Base-by-base conservation (phyloP, 2,329 filamentous ascomycete genomes). In the Metarhizium rileyi region DNA sequence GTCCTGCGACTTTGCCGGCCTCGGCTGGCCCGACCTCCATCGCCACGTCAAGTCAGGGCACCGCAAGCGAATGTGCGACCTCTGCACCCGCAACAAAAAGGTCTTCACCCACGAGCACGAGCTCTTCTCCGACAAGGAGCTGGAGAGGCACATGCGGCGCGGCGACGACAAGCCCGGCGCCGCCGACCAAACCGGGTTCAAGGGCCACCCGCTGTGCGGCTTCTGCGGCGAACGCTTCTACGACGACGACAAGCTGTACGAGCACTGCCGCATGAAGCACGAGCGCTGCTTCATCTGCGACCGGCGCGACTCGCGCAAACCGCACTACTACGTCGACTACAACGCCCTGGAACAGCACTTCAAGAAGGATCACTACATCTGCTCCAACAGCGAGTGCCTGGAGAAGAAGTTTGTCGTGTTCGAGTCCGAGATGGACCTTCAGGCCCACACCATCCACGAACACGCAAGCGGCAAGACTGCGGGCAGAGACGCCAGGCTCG, bases 351-450 rank as follows among this genome's bases (percentile, higher is more conserved):
- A 95, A 62, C 72, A 82, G 35, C 93, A 98, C 67, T 97, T 97
- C 64, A 78, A 80, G 54, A 84, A 84, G 57, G 90, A 93, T 50
- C 93, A 98, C 66, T 95, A 84, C 61, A 71, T 90, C 1, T 98
- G 93, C 62, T 67, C 80, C 6, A 90, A 98, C 59, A 76, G 78
- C 48, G 90, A 95, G 62, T 98, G 93, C 61, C 65, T 93, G 61
- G 93, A 97, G 59, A 95, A 95, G 78, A 97, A 96, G 64, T 96
- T 97, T 63, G 86, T 97, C 27, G 93, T 97, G 1, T 98, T 98
- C 58, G 88, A 89, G 49, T 90, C 90, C 0, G 88, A 96, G 61
- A 83, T 98, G 74, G 93, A 98, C 61, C 71, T 98, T 44, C 95
- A 97, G 65, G 93, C 86, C 3, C 93, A 98, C 68, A 88, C 95